Evolutionary conservation across 2,329 filamentous ascomycete genomes (phyloP).

Genomic region (Trematosphaeria pertusa): DNA sequence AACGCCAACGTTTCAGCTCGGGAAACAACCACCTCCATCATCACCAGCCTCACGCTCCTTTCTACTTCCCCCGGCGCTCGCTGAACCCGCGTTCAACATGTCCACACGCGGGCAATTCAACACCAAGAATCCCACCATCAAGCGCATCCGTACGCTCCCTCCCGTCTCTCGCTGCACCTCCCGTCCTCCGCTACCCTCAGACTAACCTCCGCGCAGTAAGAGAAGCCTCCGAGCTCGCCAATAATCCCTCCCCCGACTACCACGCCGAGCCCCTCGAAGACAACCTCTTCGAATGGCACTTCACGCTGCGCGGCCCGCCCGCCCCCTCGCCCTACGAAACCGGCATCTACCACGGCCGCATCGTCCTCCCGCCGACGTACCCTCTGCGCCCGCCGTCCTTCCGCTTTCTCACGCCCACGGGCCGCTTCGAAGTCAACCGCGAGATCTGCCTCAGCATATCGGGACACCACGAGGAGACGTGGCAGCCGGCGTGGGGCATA

Average conservation of each 20-base stretch:
- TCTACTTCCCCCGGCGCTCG: background rate
- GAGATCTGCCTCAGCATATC: conserved; percentile 96
- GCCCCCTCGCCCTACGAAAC: conserved; percentile 75
- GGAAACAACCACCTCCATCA: background rate
- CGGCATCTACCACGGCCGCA: conserved; percentile 95
- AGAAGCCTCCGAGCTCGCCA: conserved; percentile 87
- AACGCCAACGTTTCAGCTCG: conserved; percentile 5
- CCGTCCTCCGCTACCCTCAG: conserved; percentile 32
- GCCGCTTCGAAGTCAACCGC: conserved; percentile 93
- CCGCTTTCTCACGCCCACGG: conserved; percentile 89
- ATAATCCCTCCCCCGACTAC: conserved; percentile 82
- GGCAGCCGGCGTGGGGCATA: conserved; percentile 98
- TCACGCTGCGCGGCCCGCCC: conserved; percentile 91
- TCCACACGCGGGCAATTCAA: conserved; percentile 61
- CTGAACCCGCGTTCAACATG: conserved; percentile 43
- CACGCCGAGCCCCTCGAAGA: conserved; percentile 83
- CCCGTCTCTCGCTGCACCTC: conserved; percentile 10
- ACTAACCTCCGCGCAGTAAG: conserved; percentile 65
- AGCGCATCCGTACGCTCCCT: conserved; percentile 72
- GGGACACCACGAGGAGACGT: conserved; percentile 96
- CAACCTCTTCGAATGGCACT: conserved; percentile 98
- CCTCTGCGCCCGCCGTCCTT: conserved; percentile 93
- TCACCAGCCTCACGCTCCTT: too few species aligned
- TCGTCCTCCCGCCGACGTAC: conserved; percentile 87
- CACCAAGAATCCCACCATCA: conserved; percentile 82